Percentiles rank a stretch among this genome's conserved stretches.
Evolutionary conservation across 176 grass and related monocot species (phyloP).

Genomic region (Paspalum vaginatum): DNA sequence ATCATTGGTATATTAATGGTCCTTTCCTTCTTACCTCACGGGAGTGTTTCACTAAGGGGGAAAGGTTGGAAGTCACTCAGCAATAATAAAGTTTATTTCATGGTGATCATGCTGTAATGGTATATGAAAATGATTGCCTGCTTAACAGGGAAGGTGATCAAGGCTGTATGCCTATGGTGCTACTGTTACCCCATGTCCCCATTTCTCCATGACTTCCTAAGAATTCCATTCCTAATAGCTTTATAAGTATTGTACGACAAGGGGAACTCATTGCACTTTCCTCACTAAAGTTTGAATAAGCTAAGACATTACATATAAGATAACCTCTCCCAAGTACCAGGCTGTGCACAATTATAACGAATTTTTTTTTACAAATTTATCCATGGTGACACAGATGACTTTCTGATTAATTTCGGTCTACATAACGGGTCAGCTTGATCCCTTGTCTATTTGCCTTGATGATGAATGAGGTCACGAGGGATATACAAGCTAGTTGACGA

Average conservation of each 20-base stretch:
- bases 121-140: neutral
- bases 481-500: too few relatives aligned
- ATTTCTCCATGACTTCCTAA: neutral
- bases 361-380: neutral
- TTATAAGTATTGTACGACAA: neutral
- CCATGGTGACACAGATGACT: too few relatives aligned
- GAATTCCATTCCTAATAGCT: neutral
- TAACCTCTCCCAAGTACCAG: neutral
- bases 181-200: neutral
- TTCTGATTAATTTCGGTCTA: too few relatives aligned
- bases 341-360: neutral
- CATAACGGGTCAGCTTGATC: too few relatives aligned
- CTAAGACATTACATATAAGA: neutral
- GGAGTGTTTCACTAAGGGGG: neutral
- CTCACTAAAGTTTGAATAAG: neutral
- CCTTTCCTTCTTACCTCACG: neutral
- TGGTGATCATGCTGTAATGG: neutral
- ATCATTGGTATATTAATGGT: neutral
- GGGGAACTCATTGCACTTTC: slow-evolving; percentile 2
- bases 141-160: neutral
- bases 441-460: too few relatives aligned
- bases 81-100: neutral
- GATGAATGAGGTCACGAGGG: too few relatives aligned
- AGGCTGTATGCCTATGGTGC: neutral
- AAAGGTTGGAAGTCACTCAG: neutral